These are phyloP conservation scores for Stipa capillata DNA, from an alignment of 176 grass and related monocot species.

Conservation along the genomic window DNA sequence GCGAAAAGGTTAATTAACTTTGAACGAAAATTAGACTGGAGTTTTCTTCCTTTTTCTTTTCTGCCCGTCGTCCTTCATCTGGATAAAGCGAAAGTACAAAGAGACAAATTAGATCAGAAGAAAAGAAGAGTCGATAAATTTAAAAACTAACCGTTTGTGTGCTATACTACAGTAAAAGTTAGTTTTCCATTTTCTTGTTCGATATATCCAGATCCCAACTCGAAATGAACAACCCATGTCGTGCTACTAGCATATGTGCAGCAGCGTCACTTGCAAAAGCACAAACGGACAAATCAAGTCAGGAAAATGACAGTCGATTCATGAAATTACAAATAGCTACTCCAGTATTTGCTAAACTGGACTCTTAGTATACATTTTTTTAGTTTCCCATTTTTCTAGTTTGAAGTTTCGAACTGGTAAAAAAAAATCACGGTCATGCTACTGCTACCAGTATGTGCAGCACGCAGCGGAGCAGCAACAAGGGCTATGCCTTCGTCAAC, in stretches of 20 bases:
- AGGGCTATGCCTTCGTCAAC: constrained; percentile 75
- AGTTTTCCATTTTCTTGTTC: no score
- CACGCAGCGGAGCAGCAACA: constrained; percentile 31
- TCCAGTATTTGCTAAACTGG: neutral
- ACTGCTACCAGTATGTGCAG: neutral
- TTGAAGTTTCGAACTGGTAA: neutral
- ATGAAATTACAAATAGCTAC: no score
- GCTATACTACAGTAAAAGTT: no score
- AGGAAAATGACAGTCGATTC: no score
- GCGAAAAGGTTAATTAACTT: neutral
- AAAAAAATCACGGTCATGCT: neutral
- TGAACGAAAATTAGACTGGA: neutral
- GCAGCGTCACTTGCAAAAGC: no score
- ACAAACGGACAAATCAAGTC: no score
- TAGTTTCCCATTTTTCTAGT: neutral
- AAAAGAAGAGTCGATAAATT: neutral
- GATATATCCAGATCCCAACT: no score
- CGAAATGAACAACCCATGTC: no score
- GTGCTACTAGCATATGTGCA: no score
- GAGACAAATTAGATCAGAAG: neutral
- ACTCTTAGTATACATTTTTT: neutral
- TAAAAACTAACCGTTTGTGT: neutral
- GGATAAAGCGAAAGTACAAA: neutral
- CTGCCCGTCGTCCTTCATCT: neutral
- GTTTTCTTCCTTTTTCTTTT: neutral